These are phyloP conservation scores for Peronospora belbahrii DNA, from an alignment of 352 stramenopile species.

Conservation along the genomic window DNA sequence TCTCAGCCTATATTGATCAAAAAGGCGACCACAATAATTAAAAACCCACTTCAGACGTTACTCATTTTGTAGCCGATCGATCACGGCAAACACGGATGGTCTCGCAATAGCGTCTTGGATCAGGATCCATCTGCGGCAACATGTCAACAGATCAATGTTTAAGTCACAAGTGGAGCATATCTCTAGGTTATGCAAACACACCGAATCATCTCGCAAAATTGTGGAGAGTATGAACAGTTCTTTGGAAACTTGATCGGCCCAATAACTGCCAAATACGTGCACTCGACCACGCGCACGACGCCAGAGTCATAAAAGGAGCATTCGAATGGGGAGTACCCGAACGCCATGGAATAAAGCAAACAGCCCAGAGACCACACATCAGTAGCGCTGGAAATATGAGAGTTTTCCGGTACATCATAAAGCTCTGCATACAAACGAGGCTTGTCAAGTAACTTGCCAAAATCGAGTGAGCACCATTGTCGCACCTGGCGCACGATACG, in stretches of 20 bases:
- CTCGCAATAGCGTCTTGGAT: constrained; percentile 39
- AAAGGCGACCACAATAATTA: background rate
- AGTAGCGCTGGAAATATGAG: constrained; percentile 60
- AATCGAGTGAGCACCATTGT: background rate
- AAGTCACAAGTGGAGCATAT: background rate
- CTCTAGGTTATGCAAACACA: constrained; percentile 13
- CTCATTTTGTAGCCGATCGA: constrained; percentile 47
- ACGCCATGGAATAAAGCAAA: constrained; percentile 83
- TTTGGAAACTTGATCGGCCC: constrained; percentile 75
- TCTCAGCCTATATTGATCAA: background rate
- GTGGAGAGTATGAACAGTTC: constrained; percentile 40
- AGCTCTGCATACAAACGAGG: constrained; percentile 42
- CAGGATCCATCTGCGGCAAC: constrained; percentile 51
- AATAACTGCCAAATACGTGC: constrained; percentile 82
- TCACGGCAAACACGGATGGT: constrained; percentile 60
- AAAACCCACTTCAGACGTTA: background rate
- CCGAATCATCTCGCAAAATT: constrained; percentile 71
- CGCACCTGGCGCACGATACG: constrained; percentile 79
- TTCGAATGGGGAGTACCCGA: constrained; percentile 87
- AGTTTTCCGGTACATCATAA: constrained; percentile 76
- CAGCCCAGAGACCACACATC: constrained; percentile 89
- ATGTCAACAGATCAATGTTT: constrained; percentile 11
- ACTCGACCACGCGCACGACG: constrained; percentile 66
- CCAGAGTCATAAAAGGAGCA: constrained; percentile 72
- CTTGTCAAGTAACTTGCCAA: background rate